These are phyloP conservation scores for Candida cerambycidarum DNA, from an alignment of 805 yeast species.

Conservation along the genomic window DNA sequence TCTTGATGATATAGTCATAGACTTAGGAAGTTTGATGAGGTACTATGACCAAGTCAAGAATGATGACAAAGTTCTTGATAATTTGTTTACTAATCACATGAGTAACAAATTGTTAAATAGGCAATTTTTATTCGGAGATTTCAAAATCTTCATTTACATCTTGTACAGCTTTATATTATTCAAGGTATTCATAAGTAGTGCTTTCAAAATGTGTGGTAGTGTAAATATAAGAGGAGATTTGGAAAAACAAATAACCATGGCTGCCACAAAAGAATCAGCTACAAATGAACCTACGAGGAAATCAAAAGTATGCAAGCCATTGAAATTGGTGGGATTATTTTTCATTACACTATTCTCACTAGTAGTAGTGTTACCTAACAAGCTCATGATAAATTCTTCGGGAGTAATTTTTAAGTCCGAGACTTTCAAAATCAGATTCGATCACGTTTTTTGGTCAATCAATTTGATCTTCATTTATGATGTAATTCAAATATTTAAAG, in stretches of 20 bases:
- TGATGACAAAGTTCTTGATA: background rate
- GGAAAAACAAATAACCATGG: background rate
- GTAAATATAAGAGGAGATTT: background rate
- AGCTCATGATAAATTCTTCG: conserved; percentile 22
- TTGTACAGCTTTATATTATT: conserved; percentile 2
- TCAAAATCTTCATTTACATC: background rate
- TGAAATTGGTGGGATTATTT: background rate
- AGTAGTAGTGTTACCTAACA: conserved; percentile 12
- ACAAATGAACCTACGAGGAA: no score
- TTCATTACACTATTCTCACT: background rate
- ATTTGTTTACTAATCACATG: background rate
- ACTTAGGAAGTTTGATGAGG: background rate
- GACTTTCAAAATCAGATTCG: conserved; percentile 20
- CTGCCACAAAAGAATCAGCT: no score
- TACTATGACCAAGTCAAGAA: conserved; percentile 4
- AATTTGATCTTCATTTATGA: conserved; percentile 13
- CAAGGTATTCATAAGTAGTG: background rate
- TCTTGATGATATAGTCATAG: background rate
- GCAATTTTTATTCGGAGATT: background rate
- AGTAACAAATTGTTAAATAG: background rate
- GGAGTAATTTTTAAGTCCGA: conserved; percentile 14
- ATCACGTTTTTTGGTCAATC: conserved; percentile 24
- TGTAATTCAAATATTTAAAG: conserved; percentile 6
- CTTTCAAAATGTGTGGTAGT: background rate
- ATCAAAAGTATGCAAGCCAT: background rate